Evolutionary conservation across 306 rosid species (phyloP).

Genomic region (Rubus parviflorus): DNA sequence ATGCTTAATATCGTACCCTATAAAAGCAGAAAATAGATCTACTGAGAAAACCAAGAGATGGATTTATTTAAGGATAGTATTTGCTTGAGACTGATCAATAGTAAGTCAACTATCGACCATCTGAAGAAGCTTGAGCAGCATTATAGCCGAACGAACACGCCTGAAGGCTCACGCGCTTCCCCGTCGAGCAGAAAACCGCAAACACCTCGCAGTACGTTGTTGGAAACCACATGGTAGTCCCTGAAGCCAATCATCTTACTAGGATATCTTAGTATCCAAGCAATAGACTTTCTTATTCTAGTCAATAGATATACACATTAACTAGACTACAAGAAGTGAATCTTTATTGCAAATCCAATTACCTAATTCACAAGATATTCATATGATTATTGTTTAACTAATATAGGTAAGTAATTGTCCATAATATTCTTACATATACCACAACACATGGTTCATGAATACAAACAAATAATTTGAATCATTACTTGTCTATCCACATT

Average conservation of each 20-base stretch:
- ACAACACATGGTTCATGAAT: neutral
- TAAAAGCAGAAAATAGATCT: conserved; percentile 5
- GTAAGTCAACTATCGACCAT: conserved; percentile 50
- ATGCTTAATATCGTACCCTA: neutral
- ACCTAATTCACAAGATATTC: too few species aligned
- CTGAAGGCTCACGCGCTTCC: neutral
- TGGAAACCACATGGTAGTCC: neutral
- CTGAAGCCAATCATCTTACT: neutral
- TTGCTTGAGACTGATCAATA: neutral
- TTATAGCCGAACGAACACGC: too few species aligned
- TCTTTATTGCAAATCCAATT: too few species aligned
- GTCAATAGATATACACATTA: too few species aligned
- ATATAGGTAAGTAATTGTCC: too few species aligned
- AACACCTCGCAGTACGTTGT: conserved; percentile 3
- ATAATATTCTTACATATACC: neutral
- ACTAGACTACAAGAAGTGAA: too few species aligned
- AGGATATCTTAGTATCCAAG: too few species aligned
- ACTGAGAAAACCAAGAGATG: conserved; percentile 12
- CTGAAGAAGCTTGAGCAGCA: too few species aligned
- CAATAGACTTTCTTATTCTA: too few species aligned
- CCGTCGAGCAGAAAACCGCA: neutral
- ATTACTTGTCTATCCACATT: conserved; percentile 7
- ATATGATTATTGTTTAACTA: too few species aligned
- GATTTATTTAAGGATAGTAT: conserved; percentile 1
- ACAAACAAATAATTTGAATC: neutral